Evolutionary conservation across 2,329 filamentous ascomycete species (phyloP), one percentile per base, ranked within the genome.

Genomic region (Penicillium sp.): DNA sequence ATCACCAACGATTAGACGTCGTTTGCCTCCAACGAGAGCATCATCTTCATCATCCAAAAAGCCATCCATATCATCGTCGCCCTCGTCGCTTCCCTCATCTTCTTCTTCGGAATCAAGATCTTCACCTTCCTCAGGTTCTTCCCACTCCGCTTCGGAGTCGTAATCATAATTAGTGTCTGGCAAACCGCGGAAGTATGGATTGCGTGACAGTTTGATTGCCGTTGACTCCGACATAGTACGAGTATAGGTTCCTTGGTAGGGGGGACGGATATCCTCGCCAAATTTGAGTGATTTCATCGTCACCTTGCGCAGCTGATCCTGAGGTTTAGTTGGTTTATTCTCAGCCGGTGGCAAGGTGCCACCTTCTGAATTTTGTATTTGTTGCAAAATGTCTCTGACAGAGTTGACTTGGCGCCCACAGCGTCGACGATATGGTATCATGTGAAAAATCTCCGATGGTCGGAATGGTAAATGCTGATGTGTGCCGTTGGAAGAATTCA

Each of bases 31-130:
- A 73, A 76, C 55, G 76, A 83, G 67, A 7, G 71, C 66, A 72
- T 94, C 90, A 49, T 95, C 90, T 5, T 90, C 90, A 64, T 95
- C 91, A 63, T 96, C 92, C 1, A 97, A 79, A 67, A 97, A 97
- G 16, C 87, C 92, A 3, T 91, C 90, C 87, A 96, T 89, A 55
- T 95, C 92, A 58, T 90, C 89, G 14, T 90, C 89, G n/a, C 86
- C 88, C 10, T 84, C 85, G 4, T 83, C 81, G 51, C 80, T 83
- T 49, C 80, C 80, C 9, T 82, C 78, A 5, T 88, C 86, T 52
- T 88, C 86, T 26, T 83, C 84, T 54, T 88, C 86, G 3, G 83
- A 84, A 45, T 82, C 76, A 2, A 88, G 72, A 48, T 90, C 86
- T 63, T 89, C 87, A 53, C 89, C 88, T 83, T 92, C 78, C 82